Base-by-base conservation (phyloP, 306 rosid species). In the Argentina anserina region DNA sequence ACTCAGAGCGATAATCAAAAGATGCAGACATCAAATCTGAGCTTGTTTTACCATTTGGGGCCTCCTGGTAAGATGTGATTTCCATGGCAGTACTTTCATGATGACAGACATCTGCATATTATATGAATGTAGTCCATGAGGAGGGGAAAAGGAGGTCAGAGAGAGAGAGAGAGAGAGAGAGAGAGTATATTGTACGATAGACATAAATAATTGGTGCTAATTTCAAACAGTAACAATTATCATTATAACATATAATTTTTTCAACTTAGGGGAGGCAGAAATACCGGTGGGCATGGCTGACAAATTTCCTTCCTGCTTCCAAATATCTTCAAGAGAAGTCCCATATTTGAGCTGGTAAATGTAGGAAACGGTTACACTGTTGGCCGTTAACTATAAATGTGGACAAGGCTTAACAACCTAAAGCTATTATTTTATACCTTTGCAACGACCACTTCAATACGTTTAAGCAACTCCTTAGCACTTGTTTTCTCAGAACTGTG, bases 301-400 rank as follows among this genome's bases (percentile, higher is more conserved):
- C 46, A 15, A 21, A 55, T 49, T 52, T 47, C 67, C 86, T 55
- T 63, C 90, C 69, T 67, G 78, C 81, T 75, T 86, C 95, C 87
- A 75, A n/a, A 80, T 72, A 70, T 81, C 85, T 82, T 86, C 87
- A 84, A 78, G 78, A 71, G 41, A 66, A 72, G 79, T 43, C 80
- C 87, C 92, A 37, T 65, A 34, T 77, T 89, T 74, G 34, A 91
- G 88, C 99, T 91, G 89, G 65, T 55, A 75, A 42, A 87, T 67
- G 84, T 34, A 84, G 67, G 71, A 82, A 81, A 84, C 42, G 65
- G 80, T 89, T 83, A 84, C 49, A 71, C 71, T 55, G 28, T 71
- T 62, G 79, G 63, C 15, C 5, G 65, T 20, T 58, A 65, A 63
- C 70, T 14, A 72, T 15, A 81, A 43, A 71, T 20, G 49, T 65